A percentile compares a stretch with the other conserved stretches of the same genome.
These are phyloP conservation scores for Acaromyces ingoldii DNA, from an alignment of 1,284 basidiomycete genomes.

Conservation along the genomic window DNA sequence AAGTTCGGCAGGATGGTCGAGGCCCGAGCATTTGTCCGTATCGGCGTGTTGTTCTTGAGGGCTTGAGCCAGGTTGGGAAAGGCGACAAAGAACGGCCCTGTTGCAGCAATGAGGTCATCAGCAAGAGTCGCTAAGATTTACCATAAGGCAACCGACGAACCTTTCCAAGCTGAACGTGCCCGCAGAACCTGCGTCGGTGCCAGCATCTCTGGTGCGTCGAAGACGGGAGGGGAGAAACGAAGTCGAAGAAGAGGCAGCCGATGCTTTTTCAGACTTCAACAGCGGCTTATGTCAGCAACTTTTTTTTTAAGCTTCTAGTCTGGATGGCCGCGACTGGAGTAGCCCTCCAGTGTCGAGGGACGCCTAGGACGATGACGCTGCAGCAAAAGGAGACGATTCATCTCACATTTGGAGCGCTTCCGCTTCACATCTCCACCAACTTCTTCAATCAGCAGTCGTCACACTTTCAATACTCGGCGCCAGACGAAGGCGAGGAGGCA, in stretches of 20 bases:
- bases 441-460: conserved; percentile 47
- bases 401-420: conserved; percentile 42
- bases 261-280: no score
- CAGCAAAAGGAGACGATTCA: conserved; percentile 38
- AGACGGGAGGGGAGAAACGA: no score
- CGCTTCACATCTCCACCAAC: conserved; percentile 45
- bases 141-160: conserved; percentile 14
- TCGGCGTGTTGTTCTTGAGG: conserved; percentile 73
- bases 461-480: conserved; percentile 41
- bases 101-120: neutral
- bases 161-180: conserved; percentile 44
- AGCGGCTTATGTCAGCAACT: no score
- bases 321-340: neutral
- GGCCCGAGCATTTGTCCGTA: conserved; percentile 79
- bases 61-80: conserved; percentile 86
- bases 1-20: conserved; percentile 79
- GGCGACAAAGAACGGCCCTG: conserved; percentile 90
- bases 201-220: no score
- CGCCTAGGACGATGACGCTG: neutral
- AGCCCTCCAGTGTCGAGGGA: neutral
- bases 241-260: no score
- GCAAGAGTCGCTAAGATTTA: neutral
- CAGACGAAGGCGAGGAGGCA: conserved; percentile 11
- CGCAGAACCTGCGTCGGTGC: no score
- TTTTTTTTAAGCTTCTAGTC: no score